Evolutionary conservation across 495 filamentous ascomycete species (phyloP).

Genomic region (Lasiosphaeria ovina): DNA sequence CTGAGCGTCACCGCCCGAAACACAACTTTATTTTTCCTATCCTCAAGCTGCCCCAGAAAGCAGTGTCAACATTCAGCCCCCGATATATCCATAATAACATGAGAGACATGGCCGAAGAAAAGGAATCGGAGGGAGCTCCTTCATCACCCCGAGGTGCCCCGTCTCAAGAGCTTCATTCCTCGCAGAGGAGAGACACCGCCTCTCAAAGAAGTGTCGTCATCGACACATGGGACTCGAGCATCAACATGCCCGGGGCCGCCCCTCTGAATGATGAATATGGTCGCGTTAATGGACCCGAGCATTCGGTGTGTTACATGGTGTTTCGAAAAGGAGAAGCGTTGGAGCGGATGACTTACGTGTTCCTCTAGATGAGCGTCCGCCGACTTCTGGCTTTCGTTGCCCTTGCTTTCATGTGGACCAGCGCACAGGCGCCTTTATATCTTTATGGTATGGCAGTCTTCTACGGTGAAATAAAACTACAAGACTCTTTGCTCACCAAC

Average conservation of each 20-base stretch:
- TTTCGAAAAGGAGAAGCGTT: not conserved
- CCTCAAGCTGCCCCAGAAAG: too few species aligned
- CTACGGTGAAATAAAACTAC: not conserved
- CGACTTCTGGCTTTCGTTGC: constrained; percentile 23
- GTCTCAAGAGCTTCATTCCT: not conserved
- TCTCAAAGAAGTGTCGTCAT: not conserved
- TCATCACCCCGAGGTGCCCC: not conserved
- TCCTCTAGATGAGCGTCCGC: constrained; percentile 4
- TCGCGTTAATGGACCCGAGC: not conserved
- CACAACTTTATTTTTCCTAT: too few species aligned
- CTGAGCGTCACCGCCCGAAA: too few species aligned
- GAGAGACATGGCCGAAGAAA: too few species aligned
- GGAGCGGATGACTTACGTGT: not conserved
- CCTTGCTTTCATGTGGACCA: constrained; percentile 30
- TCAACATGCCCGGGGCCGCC: not conserved
- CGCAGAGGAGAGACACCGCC: not conserved
- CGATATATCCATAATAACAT: too few species aligned
- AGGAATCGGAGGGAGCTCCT: too few species aligned
- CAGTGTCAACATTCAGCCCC: too few species aligned
- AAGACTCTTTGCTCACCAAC: not conserved
- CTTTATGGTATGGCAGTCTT: constrained; percentile 22
- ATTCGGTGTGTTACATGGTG: not conserved
- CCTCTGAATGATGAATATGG: not conserved
- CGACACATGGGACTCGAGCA: not conserved
- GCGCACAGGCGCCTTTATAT: constrained; percentile 29